These are phyloP conservation scores for Cryptococcus wingfieldii DNA, from an alignment of 1,284 basidiomycete species.

Conservation along the genomic window DNA sequence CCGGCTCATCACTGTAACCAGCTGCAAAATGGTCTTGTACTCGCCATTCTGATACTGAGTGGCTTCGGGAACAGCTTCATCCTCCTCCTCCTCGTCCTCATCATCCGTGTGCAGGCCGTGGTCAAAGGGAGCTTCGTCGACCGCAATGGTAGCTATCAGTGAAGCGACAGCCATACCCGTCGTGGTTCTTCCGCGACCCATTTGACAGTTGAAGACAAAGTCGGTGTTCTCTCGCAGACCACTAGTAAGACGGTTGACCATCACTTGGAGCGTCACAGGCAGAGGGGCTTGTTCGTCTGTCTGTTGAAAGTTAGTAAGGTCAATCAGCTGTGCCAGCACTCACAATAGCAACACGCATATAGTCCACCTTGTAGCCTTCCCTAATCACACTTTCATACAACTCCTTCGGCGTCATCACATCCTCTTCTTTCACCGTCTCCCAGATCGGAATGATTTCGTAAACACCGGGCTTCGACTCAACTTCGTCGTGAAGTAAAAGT, in stretches of 20 bases:
- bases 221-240: conserved; percentile 63
- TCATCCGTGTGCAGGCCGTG: conserved; percentile 30
- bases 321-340: conserved; percentile 34
- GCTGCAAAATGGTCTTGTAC: conserved; percentile 93
- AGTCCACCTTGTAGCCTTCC: conserved; percentile 83
- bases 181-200: conserved; percentile 58
- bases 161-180: conserved; percentile 91
- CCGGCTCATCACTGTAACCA: conserved; percentile 51
- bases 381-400: conserved; percentile 48
- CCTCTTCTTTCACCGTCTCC: conserved; percentile 76
- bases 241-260: conserved; percentile 67
- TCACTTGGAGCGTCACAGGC: conserved; percentile 72
- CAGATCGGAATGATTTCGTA: conserved; percentile 82
- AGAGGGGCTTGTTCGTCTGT: conserved; percentile 95
- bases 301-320: conserved; percentile 48
- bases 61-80: conserved; percentile 75
- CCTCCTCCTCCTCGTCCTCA: conserved; percentile 43
- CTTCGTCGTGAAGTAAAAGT: conserved; percentile 90
- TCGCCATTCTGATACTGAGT: conserved; percentile 87
- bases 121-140: conserved; percentile 27
- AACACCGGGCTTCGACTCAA: conserved; percentile 83
- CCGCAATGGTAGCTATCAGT: conserved; percentile 73
- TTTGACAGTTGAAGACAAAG: conserved; percentile 59
- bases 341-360: conserved; percentile 79
- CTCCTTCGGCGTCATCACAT: conserved; percentile 86